These are phyloP conservation scores for Inga leiocalycina DNA, from an alignment of 306 rosid genomes.

Conservation along the genomic window DNA sequence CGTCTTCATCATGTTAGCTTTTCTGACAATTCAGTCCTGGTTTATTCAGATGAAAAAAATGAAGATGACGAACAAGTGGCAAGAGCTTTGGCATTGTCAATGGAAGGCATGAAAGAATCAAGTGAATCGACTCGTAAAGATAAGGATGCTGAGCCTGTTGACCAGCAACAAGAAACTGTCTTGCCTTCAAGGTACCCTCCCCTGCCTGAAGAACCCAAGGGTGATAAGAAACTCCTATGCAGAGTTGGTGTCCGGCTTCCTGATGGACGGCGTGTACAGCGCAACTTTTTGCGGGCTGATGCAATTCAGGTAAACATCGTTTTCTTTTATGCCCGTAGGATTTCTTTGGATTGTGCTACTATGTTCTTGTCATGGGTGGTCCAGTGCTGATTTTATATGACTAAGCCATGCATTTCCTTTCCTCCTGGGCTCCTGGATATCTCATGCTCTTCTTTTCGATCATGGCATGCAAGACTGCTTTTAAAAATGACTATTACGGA, in stretches of 20 bases:
- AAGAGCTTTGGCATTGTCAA: conserved; percentile 74
- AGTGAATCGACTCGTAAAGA: conserved; percentile 37
- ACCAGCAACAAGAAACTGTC: conserved; percentile 47
- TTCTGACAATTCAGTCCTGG: conserved; percentile 33
- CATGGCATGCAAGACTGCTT: conserved; percentile 2
- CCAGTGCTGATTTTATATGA: conserved; percentile 7
- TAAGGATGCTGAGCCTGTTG: conserved; percentile 41
- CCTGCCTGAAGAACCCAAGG: conserved; percentile 88
- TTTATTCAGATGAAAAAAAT: conserved; percentile 51
- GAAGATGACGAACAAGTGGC: conserved; percentile 76
- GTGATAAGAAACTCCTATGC: conserved; percentile 74
- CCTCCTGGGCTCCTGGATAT: not conserved
- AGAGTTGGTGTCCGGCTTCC: conserved; percentile 93
- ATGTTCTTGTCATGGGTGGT: not conserved
- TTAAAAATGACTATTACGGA: conserved; percentile 10
- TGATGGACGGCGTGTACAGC: conserved; percentile 83
- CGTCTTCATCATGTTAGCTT: conserved; percentile 22
- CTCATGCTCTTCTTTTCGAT: conserved; percentile 23
- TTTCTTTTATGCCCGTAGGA: conserved; percentile 3
- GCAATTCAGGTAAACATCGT: conserved; percentile 68
- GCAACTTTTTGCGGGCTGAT: conserved; percentile 74
- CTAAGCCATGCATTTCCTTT: not conserved
- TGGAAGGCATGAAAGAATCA: conserved; percentile 64
- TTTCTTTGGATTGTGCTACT: not conserved
- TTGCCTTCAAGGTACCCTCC: conserved; percentile 59